Conservation (phyloP, 192 early-diverging fungal species). For the Coemansia sp. region DNA sequence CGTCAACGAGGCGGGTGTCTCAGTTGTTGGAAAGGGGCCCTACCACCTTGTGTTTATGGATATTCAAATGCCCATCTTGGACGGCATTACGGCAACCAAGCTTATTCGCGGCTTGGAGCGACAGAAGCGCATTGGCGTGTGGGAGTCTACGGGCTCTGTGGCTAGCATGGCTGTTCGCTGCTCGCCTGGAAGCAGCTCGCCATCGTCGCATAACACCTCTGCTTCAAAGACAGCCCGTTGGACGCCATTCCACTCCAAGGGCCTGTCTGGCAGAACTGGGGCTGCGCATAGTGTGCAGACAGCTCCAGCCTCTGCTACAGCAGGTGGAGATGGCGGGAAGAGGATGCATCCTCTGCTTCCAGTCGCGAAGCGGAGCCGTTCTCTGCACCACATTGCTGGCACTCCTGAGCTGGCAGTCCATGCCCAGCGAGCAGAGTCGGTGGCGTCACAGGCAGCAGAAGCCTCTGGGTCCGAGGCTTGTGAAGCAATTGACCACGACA, state of each 20-base stretch:
- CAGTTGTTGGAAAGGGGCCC: constrained; percentile 38
- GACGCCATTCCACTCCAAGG: constrained; percentile 15
- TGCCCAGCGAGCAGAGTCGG: background rate
- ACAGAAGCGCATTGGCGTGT: constrained; percentile 46
- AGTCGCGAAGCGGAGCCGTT: background rate
- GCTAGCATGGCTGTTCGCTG: constrained; percentile 81
- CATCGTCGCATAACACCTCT: background rate
- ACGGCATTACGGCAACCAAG: constrained; percentile 81
- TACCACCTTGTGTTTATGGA: constrained; percentile 80
- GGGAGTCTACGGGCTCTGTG: constrained; percentile 53
- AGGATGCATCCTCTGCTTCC: background rate
- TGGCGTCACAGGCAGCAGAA: background rate
- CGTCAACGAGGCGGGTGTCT: background rate
- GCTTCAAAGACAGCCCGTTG: constrained; percentile 9
- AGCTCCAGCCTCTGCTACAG: background rate
- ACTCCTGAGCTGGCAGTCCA: background rate
- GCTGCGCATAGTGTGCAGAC: background rate
- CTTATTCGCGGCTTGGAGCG: constrained; percentile 70
- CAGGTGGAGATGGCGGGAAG: background rate
- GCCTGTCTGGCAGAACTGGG: background rate
- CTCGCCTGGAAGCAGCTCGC: constrained; percentile 36
- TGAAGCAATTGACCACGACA: background rate
- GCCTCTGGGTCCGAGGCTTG: background rate
- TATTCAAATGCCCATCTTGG: constrained; percentile 88
- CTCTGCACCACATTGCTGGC: background rate